Evolutionary conservation across 148 eudicot genomes (phyloP).

Genomic region (Cornus florida): DNA sequence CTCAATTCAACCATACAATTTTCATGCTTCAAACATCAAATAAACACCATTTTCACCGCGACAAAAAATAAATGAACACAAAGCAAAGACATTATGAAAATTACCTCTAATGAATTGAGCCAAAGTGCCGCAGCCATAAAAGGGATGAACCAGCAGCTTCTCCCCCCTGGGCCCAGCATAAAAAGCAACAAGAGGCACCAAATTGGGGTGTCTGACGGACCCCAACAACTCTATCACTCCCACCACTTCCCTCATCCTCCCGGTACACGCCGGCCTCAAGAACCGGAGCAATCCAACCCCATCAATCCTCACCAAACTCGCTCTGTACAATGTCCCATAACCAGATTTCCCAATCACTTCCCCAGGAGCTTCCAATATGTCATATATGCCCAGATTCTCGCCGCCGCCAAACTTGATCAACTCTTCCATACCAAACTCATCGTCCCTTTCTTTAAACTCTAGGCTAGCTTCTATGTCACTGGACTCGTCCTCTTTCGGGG

Average conservation of each 20-base stretch:
- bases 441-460: slow-evolving; percentile 23
- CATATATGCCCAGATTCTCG: slow-evolving; percentile 66
- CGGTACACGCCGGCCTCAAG: slow-evolving; percentile 82
- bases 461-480: slow-evolving; percentile 27
- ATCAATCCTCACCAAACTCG: slow-evolving; percentile 42
- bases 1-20: background rate
- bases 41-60: no score
- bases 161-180: slow-evolving; percentile 86
- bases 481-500: background rate
- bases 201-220: slow-evolving; percentile 64
- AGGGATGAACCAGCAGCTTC: slow-evolving; percentile 88
- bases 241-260: slow-evolving; percentile 48
- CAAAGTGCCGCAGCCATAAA: slow-evolving; percentile 52
- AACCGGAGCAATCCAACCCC: slow-evolving; percentile 60
- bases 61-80: no score
- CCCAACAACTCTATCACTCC: slow-evolving; percentile 55
- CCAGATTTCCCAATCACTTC: slow-evolving; percentile 95
- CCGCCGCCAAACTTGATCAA: slow-evolving; percentile 69
- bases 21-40: no score
- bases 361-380: slow-evolving; percentile 95
- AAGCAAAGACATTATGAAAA: background rate
- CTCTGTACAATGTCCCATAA: slow-evolving; percentile 86
- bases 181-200: slow-evolving; percentile 79
- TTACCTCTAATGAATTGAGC: slow-evolving; percentile 80
- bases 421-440: slow-evolving; percentile 31